Conservation (phyloP, 202 grass and related monocot species). For the Eragrostis tef region DNA sequence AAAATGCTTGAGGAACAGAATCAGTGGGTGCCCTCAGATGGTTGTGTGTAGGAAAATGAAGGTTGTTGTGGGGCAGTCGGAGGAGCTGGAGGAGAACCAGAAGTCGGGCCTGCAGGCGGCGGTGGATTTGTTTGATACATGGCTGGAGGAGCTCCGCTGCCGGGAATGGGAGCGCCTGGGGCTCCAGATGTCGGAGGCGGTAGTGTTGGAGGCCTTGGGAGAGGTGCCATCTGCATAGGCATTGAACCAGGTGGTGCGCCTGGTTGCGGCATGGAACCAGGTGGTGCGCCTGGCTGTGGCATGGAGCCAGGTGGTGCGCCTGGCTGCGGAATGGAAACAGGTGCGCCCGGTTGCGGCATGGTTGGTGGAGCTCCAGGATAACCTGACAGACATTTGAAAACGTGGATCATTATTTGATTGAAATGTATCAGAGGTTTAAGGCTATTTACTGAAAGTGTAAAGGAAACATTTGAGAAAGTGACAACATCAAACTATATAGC, state of each 20-base stretch:
- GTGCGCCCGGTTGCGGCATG: constrained; percentile 33
- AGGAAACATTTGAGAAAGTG: not conserved
- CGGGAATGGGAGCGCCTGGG: constrained; percentile 46
- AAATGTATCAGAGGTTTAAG: constrained; percentile 31
- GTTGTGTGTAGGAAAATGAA: constrained; percentile 49
- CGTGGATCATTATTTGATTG: not conserved
- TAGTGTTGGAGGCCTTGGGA: constrained; percentile 63
- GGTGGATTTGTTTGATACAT: constrained; percentile 62
- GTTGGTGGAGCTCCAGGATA: constrained; percentile 52
- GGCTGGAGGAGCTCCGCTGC: constrained; percentile 45
- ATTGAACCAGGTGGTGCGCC: constrained; percentile 48
- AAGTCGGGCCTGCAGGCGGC: constrained; percentile 43
- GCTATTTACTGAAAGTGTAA: not conserved
- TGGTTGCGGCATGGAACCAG: constrained; percentile 54
- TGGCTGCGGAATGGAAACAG: no score
- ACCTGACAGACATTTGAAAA: constrained; percentile 50
- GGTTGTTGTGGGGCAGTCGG: constrained; percentile 43
- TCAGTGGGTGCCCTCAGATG: constrained; percentile 56
- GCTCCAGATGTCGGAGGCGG: constrained; percentile 57
- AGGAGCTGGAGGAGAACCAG: constrained; percentile 47
- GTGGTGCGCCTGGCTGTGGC: constrained; percentile 40
- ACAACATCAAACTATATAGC: constrained; percentile 8
- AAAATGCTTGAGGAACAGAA: constrained; percentile 20
- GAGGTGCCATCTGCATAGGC: constrained; percentile 59
- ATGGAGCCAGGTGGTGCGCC: no score